Conservation (phyloP, 352 stramenopile genomes). For the Albugo laibachii region DNA sequence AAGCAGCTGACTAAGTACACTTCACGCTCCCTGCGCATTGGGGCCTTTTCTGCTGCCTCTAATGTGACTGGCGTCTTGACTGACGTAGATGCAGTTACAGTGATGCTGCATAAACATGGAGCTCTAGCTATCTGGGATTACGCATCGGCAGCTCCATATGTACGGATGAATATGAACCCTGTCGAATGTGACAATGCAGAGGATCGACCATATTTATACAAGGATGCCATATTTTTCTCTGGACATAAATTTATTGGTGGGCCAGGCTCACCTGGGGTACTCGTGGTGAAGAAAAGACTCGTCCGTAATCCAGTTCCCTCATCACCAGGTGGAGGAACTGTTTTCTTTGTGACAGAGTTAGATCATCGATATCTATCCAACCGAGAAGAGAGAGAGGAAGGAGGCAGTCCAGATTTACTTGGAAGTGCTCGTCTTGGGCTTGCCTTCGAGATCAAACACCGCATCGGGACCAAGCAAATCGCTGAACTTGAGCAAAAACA, state of each 20-base stretch:
- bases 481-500: slow-evolving; percentile 5
- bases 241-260: slow-evolving; percentile 88
- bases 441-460: slow-evolving; percentile 54
- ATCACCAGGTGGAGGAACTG: slow-evolving; percentile 19
- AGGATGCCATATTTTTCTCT: slow-evolving; percentile 84
- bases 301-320: slow-evolving; percentile 11
- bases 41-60: slow-evolving; percentile 55
- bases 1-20: slow-evolving; percentile 11
- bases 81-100: slow-evolving; percentile 31
- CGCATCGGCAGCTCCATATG: slow-evolving; percentile 72
- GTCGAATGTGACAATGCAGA: background rate
- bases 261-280: slow-evolving; percentile 57
- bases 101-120: slow-evolving; percentile 55
- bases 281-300: slow-evolving; percentile 77
- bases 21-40: slow-evolving; percentile 15
- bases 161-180: slow-evolving; percentile 81
- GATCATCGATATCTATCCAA: slow-evolving; percentile 76
- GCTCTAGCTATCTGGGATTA: slow-evolving; percentile 83
- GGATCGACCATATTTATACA: slow-evolving; percentile 7
- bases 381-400: slow-evolving; percentile 82
- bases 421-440: slow-evolving; percentile 72
- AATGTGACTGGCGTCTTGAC: slow-evolving; percentile 82
- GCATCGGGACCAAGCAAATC: slow-evolving; percentile 11
- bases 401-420: slow-evolving; percentile 80
- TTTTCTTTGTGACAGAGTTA: slow-evolving; percentile 78